Evolutionary conservation across 2,329 filamentous ascomycete species (phyloP), one percentile per base, ranked within the genome.

Genomic region (Macroventuria anomochaeta): DNA sequence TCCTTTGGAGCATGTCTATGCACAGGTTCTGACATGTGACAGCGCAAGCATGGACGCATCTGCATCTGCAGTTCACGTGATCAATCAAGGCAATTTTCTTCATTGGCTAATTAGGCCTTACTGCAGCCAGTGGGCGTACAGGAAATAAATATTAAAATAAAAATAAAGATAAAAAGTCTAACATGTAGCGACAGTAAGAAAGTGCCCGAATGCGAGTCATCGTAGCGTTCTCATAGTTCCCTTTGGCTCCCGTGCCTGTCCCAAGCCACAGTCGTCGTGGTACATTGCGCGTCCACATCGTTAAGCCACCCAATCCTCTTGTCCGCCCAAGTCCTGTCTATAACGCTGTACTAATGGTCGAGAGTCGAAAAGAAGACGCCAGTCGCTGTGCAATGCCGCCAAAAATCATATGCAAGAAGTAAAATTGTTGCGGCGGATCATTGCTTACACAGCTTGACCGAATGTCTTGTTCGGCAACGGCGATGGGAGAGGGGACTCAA

Each of bases 401-500:
- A 12, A 17, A n/a, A 38, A 5, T 7, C 38, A 18, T 26, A 37
- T 31, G 7, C 32, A n/a, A 26, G 7, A 34, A 42, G 37, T 25
- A 7, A 33, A 26, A 37, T 3, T 5, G 8, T 5, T 10, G 18
- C 31, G 36, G 23, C 21, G 13, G 8, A 10, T 23, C 3, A 7
- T 18, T 13, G 12, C 12, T 29, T 46, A 55, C 39, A 40, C 15
- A 2, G 53, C 53, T 12, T 64, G 55, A n/a, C 48, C 38, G 18
- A 56, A 47, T 5, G 51, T 29, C 26, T 58, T 55, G 20, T 42
- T 49, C 2, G 64, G 63, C 34, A 54, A 52, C 7, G 70, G 67
- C 20, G 63, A 69, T 6, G 68, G 47, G 23, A 67, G 26, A 3
- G 69, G 69, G 11, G 65, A 63, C 3, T 69, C 67, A 3, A 66